phyloP scores from a whole-genome alignment of 1,139 yeast species.

The Magnusiomyces tetraspermus region DNA sequence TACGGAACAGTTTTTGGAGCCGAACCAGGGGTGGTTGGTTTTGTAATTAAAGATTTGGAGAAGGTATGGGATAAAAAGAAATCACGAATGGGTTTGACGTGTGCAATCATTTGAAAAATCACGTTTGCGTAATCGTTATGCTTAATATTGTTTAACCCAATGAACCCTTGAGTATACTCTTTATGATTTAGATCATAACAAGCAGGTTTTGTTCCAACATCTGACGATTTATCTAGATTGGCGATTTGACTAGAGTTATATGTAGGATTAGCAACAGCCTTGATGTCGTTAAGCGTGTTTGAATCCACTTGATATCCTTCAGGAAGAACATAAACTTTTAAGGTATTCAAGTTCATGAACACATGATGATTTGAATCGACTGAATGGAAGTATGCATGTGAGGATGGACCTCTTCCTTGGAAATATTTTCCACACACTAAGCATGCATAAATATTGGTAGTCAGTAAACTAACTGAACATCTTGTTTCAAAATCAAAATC shows the following conservation, averaged over 20 bases:
- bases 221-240: slow-evolving; percentile 25
- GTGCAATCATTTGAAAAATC: slow-evolving; percentile 48
- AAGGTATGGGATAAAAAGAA: slow-evolving; percentile 34
- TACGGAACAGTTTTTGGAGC: slow-evolving; percentile 15
- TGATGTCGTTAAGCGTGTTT: slow-evolving; percentile 42
- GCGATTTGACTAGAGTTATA: slow-evolving; percentile 35
- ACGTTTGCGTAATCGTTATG: slow-evolving; percentile 48
- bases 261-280: slow-evolving; percentile 43
- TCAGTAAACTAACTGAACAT: slow-evolving; percentile 55
- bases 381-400: slow-evolving; percentile 64
- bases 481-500: slow-evolving; percentile 65
- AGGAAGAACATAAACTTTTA: slow-evolving; percentile 50
- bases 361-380: slow-evolving; percentile 55
- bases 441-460: slow-evolving; percentile 60
- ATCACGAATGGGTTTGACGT: slow-evolving; percentile 45
- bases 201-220: slow-evolving; percentile 13
- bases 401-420: slow-evolving; percentile 53
- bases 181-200: slow-evolving; percentile 39
- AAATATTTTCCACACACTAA: slow-evolving; percentile 64
- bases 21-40: slow-evolving; percentile 1
- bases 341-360: slow-evolving; percentile 45
- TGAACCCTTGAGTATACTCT: slow-evolving; percentile 50
- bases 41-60: slow-evolving; percentile 14
- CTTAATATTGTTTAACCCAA: slow-evolving; percentile 52
- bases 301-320: slow-evolving; percentile 43